phyloP scores from a whole-genome alignment of 2,329 filamentous ascomycete genomes.

The Sclerotiophoma versabilis region DNA sequence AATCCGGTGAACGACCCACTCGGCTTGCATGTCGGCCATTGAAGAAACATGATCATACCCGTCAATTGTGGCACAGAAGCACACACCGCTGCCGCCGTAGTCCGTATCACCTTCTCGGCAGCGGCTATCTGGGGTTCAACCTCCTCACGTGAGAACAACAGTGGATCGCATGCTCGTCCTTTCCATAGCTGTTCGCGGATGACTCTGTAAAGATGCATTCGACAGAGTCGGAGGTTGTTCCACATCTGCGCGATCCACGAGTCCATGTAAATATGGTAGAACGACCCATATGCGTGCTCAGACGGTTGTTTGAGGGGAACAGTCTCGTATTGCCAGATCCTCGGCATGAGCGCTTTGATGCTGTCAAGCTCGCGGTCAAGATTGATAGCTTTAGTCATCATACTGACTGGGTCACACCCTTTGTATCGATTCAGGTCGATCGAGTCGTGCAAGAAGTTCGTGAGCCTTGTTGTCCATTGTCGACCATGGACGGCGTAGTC shows the following conservation, averaged over 20 bases:
- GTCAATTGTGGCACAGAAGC: conserved; percentile 40
- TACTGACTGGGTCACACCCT: conserved; percentile 20
- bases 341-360: conserved; percentile 30
- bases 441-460: conserved; percentile 30
- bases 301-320: conserved; percentile 1
- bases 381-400: conserved; percentile 22
- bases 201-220: conserved; percentile 32
- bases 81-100: conserved; percentile 22
- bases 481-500: conserved; percentile 33
- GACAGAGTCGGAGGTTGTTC: conserved; percentile 38
- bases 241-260: conserved; percentile 42
- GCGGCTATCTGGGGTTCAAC: conserved; percentile 12
- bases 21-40: background rate
- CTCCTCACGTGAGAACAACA: conserved; percentile 21
- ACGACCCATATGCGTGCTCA: conserved; percentile 25
- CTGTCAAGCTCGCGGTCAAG: conserved; percentile 34
- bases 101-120: conserved; percentile 25
- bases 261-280: conserved; percentile 41
- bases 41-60: conserved; percentile 38
- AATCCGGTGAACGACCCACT: background rate
- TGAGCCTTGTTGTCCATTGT: conserved; percentile 28
- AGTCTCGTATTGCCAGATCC: conserved; percentile 34
- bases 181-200: conserved; percentile 30
- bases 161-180: conserved; percentile 19
- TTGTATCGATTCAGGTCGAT: conserved; percentile 32